Evolutionary conservation across 2,329 filamentous ascomycete genomes (phyloP), one percentile per base, ranked within the genome.

Genomic region (Pseudopyrenochaeta lycopersici): DNA sequence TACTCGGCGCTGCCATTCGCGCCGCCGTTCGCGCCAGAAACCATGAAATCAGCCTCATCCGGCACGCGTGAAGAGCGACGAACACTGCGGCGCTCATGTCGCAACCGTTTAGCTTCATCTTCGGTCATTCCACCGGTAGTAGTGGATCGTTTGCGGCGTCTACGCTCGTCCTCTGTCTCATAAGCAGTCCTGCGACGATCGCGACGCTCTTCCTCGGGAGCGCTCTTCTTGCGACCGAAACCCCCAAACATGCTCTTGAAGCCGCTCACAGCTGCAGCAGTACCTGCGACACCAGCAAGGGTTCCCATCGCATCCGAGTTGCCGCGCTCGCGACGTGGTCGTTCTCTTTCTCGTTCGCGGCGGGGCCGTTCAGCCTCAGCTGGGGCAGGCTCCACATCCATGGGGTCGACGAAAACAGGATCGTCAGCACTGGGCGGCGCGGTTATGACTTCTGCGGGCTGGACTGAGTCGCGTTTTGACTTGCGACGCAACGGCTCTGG

Each of bases 301-400:
- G 68, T 66, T 67, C 87, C 89, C 70, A 85, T 88, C 2, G 86
- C 81, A 48, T 78, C 84, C 3, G 88, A 88, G 60, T 82, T 85
- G 32, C 86, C 84, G 86, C 41, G 87, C 65, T 31, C 83, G 75
- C 46, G 82, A 52, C 65, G 65, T 17, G 65, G 63, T 52, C 64
- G 60, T 44, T 68, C 65, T 78, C 58, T 67, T 23, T 60, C 55
- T 78, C 60, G 69, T 42, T 63, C 58, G 49, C 84, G 81, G 56
- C 76, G 77, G 44, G 79, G 78, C 39, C 64, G 58, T 53, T 68
- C 65, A 62, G 63, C 59, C 45, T 78, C 75, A 44, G 83, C 80
- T 59, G 83, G 83, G 17, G 79, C 77, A 43, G 70, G 71, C 30
- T 77, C 74, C 60, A 67, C 49, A n/a, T 71, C 72, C 60, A 71